phyloP scores from a whole-genome alignment of 1,284 basidiomycete genomes.

The Paramarasmius palmivorus region DNA sequence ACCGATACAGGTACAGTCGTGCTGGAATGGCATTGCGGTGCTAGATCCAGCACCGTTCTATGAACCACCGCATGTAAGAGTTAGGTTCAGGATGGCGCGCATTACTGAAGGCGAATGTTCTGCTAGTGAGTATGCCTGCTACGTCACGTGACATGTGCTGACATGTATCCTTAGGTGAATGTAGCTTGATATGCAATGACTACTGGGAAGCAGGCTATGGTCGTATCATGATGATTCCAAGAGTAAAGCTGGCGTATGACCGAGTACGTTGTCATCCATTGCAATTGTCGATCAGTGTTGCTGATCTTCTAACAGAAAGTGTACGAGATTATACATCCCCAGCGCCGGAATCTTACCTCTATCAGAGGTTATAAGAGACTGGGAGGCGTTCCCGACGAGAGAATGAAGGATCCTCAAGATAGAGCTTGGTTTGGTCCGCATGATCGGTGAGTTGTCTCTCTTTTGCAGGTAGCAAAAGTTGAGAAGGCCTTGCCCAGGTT shows the following conservation, averaged over 20 bases:
- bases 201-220: slow-evolving; percentile 94
- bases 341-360: slow-evolving; percentile 85
- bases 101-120: slow-evolving; percentile 86
- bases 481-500: slow-evolving; percentile 57
- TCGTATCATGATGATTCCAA: slow-evolving; percentile 92
- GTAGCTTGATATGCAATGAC: slow-evolving; percentile 93
- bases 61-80: slow-evolving; percentile 72
- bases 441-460: slow-evolving; percentile 7
- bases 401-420: slow-evolving; percentile 92
- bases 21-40: slow-evolving; percentile 95
- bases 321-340: slow-evolving; percentile 90
- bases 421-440: slow-evolving; percentile 94
- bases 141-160: slow-evolving; percentile 61
- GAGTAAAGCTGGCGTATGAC: slow-evolving; percentile 95
- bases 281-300: neutral
- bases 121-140: slow-evolving; percentile 93
- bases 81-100: slow-evolving; percentile 87
- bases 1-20: slow-evolving; percentile 92
- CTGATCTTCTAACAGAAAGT: slow-evolving; percentile 62
- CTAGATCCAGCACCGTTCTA: slow-evolving; percentile 94
- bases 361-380: slow-evolving; percentile 90
- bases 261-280: slow-evolving; percentile 49
- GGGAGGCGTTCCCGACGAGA: slow-evolving; percentile 92
- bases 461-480: too few species aligned
- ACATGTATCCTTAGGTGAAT: slow-evolving; percentile 48